These are phyloP conservation scores for Nicotiana paniculata DNA, from an alignment of 257 asterid species.

Conservation along the genomic window DNA sequence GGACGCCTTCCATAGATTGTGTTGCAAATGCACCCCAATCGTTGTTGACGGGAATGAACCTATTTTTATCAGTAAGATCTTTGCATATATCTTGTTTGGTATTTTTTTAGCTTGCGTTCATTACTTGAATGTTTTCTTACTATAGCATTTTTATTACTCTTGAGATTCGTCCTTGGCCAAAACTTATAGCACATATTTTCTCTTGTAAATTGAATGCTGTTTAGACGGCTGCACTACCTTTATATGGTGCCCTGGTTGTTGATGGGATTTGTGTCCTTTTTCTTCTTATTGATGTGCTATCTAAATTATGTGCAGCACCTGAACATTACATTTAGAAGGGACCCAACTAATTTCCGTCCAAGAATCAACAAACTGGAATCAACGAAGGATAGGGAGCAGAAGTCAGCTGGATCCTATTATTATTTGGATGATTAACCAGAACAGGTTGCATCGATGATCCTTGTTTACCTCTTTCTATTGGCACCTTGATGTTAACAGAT, in stretches of 20 bases:
- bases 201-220: not conserved
- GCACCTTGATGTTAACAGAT: slow-evolving; percentile 6
- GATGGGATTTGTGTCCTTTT: not conserved
- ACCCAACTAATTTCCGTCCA: slow-evolving; percentile 91
- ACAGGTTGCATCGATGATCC: not conserved
- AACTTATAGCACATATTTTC: not conserved
- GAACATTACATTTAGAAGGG: slow-evolving; percentile 92
- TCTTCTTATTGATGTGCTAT: not conserved
- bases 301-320: slow-evolving; percentile 54
- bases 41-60: slow-evolving; percentile 93
- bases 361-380: slow-evolving; percentile 96
- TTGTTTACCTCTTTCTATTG: slow-evolving; percentile 9
- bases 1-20: slow-evolving; percentile 81
- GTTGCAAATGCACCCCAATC: slow-evolving; percentile 92
- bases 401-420: slow-evolving; percentile 85
- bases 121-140: not conserved
- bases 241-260: not conserved
- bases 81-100: not conserved
- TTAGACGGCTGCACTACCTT: not conserved
- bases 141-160: not conserved
- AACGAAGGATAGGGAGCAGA: slow-evolving; percentile 96
- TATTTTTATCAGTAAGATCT: slow-evolving; percentile 82
- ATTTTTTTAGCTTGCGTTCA: not conserved
- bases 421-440: slow-evolving; percentile 65
- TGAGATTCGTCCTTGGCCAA: not conserved